These are phyloP conservation scores for Sclerotinia sclerotiorum DNA, from an alignment of 2,329 filamentous ascomycete genomes.

Conservation along the genomic window DNA sequence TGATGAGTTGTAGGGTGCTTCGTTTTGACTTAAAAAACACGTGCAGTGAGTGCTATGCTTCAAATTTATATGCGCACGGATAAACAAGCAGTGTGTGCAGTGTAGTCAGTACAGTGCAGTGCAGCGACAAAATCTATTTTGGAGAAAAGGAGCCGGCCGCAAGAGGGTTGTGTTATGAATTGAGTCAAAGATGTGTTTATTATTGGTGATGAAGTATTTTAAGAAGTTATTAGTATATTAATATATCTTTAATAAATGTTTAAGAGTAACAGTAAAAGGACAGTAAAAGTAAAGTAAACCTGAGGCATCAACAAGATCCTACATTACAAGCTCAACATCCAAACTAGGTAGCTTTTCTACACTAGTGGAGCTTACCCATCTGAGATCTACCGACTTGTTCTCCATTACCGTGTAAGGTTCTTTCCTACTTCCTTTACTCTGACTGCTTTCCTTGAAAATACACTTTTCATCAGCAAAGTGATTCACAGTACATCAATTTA, in stretches of 20 bases:
- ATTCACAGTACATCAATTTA: neutral
- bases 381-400: conserved; percentile 6
- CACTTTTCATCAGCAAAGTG: neutral
- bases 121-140: neutral
- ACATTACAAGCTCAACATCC: neutral
- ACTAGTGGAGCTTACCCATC: conserved; percentile 1
- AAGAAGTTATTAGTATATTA: neutral
- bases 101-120: no score
- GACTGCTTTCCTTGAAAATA: no score
- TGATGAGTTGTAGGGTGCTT: neutral
- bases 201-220: neutral
- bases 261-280: no score
- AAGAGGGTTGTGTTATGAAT: neutral
- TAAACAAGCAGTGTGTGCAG: neutral
- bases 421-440: neutral
- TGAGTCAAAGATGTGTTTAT: neutral
- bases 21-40: neutral
- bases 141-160: neutral
- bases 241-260: neutral
- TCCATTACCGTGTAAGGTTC: conserved; percentile 10
- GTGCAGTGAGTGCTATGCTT: neutral
- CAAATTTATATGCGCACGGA: conserved; percentile 8
- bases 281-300: neutral
- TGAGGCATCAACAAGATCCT: neutral
- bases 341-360: conserved; percentile 1